Base-by-base conservation (phyloP, 192 early-diverging fungal species). In the Rhizoclosmatium globosum region DNA sequence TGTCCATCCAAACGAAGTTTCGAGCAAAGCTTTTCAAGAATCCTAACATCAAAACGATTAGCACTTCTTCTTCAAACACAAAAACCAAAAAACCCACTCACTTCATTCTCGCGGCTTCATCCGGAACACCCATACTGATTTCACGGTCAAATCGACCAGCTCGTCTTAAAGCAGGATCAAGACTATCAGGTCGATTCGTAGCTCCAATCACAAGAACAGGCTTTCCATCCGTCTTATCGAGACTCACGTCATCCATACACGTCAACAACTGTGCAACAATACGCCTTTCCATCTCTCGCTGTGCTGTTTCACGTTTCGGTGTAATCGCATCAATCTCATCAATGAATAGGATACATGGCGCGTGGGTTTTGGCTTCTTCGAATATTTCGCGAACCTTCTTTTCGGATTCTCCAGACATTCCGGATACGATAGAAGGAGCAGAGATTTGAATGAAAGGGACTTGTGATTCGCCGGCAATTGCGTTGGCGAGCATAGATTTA, bases 291-390 rank as follows among this genome's bases (percentile, higher is more conserved):
- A 99, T 97, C 81, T 97, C 97, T 71, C 96, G 85, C 80, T 97
- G 94, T 4, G 96, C 94, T 50, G 92, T 95, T 79, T 96, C 95
- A 68, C 95, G 88, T 83, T 94, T 94, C 6, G 97, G 95, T 2
- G 96, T 95, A 64, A 99, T 98, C 17, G 96, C 95, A 82, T 99
- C 97, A 71, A 99, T 98, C 82, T 99, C 97, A 80, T 99, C 97
- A 76, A 99, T 96, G 75, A 99, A 99, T 65, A 99, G 86, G 39
- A 99, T 77, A 83, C 94, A 96, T 0, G 96, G 96, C 4, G 96
- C 96, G 71, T 91, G 81, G 4, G 87, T 92, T 65, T 89, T 94
- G 3, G 96, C 97, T 78, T 98, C 95, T n/a, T 96, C 95, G 89
- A 99, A 99, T 0, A 99, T 89, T 78, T 98, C 98, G 43, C 98